Percentiles rank a stretch among this genome's conserved stretches.
These are phyloP conservation scores for Aspergillus quadrilineatus DNA, from an alignment of 2,329 filamentous ascomycete genomes.

Conservation along the genomic window DNA sequence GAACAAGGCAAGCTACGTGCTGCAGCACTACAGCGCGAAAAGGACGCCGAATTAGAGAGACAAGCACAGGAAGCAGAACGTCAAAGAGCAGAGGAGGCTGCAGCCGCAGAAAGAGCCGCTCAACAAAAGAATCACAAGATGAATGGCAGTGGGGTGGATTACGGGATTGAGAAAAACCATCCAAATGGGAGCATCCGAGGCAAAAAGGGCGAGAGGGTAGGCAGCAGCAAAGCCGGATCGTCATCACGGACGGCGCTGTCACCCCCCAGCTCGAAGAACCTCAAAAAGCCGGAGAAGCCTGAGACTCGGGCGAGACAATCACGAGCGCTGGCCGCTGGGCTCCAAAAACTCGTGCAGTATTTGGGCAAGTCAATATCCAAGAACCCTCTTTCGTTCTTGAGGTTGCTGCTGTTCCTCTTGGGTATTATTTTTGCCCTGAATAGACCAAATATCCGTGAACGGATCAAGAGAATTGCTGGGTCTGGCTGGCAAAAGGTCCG, in stretches of 20 bases:
- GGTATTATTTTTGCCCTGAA: conserved; percentile 76
- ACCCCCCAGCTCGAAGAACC: conserved; percentile 35
- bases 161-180: conserved; percentile 62
- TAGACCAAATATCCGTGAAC: conserved; percentile 70
- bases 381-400: conserved; percentile 56
- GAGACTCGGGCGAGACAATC: conserved; percentile 38
- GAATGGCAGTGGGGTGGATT: conserved; percentile 67
- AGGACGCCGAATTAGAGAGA: conserved; percentile 54
- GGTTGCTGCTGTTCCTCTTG: conserved; percentile 74
- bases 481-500: conserved; percentile 77
- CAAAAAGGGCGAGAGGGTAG: conserved; percentile 30
- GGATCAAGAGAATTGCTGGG: conserved; percentile 66
- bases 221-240: conserved; percentile 23
- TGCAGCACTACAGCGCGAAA: conserved; percentile 62
- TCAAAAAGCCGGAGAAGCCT: conserved; percentile 40
- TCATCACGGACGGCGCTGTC: conserved; percentile 34
- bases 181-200: conserved; percentile 35
- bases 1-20: conserved; percentile 66
- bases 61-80: conserved; percentile 47
- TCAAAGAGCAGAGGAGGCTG: conserved; percentile 37
- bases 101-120: conserved; percentile 41
- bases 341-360: conserved; percentile 52
- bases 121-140: conserved; percentile 44
- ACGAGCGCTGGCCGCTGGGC: conserved; percentile 44
- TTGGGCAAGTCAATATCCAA: conserved; percentile 53